phyloP scores from a whole-genome alignment of 2,329 filamentous ascomycete species.

The Colletotrichum lini region DNA sequence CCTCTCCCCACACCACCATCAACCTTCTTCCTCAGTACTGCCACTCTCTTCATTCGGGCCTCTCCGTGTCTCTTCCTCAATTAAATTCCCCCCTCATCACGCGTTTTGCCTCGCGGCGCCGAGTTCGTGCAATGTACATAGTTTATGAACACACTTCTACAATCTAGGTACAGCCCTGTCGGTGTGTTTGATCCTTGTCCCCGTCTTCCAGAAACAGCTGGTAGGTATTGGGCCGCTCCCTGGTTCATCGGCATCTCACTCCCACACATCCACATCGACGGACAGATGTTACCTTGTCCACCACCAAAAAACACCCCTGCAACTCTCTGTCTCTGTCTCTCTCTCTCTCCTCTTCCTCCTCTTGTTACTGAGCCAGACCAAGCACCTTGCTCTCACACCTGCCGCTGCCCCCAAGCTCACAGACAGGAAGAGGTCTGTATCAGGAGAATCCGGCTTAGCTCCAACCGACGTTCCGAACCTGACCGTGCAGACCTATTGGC shows the following conservation, averaged over 20 bases:
- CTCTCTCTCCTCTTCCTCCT: constrained; percentile 6
- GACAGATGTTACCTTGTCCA: constrained; percentile 57
- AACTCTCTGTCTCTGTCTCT: constrained; percentile 30
- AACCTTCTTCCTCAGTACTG: constrained; percentile 22
- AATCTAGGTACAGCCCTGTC: constrained; percentile 46
- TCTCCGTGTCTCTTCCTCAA: constrained; percentile 34
- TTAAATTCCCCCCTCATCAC: constrained; percentile 30
- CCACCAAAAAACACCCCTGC: constrained; percentile 39
- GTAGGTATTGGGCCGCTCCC: constrained; percentile 45
- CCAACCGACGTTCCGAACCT: constrained; percentile 66
- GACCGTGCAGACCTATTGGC: constrained; percentile 58
- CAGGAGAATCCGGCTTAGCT: constrained; percentile 64
- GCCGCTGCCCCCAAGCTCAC: constrained; percentile 47
- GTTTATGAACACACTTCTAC: constrained; percentile 36
- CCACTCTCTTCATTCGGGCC: constrained; percentile 27
- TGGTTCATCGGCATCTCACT: constrained; percentile 51
- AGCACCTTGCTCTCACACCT: constrained; percentile 45
- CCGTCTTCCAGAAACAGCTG: constrained; percentile 51
- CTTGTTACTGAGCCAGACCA: constrained; percentile 41
- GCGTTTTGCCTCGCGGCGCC: constrained; percentile 16
- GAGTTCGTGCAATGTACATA: constrained; percentile 42
- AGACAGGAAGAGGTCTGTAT: constrained; percentile 58
- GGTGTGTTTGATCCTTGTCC: constrained; percentile 49
- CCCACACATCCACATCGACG: constrained; percentile 56
- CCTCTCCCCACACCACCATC: constrained; percentile 42